Conservation (phyloP, 345 rosid species). For the Gossypium anomalum region DNA sequence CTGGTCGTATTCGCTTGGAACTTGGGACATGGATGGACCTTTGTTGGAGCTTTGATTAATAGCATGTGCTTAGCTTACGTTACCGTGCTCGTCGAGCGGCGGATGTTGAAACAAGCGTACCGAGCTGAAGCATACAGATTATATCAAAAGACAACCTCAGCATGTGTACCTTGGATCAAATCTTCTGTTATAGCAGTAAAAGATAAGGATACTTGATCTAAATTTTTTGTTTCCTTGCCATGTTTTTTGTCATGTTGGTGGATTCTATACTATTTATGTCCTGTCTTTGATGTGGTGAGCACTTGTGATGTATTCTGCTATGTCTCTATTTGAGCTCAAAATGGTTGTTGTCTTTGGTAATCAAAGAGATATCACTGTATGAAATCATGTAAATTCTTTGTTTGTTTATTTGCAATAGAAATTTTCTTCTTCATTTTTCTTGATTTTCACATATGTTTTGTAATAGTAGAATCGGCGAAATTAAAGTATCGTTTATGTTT, state of each 20-base stretch:
- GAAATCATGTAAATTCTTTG: conserved; percentile 8
- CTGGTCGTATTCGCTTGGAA: conserved; percentile 77
- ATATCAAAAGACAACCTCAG: conserved; percentile 90
- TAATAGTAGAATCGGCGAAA: background rate
- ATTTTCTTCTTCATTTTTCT: background rate
- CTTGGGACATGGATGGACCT: conserved; percentile 74
- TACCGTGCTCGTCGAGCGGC: conserved; percentile 68
- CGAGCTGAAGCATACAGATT: conserved; percentile 79
- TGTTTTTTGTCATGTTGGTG: conserved; percentile 1
- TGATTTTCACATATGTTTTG: background rate
- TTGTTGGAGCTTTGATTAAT: conserved; percentile 66
- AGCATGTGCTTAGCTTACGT: conserved; percentile 79
- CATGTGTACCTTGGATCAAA: conserved; percentile 92
- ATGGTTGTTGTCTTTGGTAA: background rate
- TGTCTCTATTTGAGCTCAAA: background rate
- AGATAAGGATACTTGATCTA: conserved; percentile 49
- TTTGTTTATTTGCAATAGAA: conserved; percentile 1
- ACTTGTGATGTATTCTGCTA: conserved; percentile 7
- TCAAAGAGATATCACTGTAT: background rate
- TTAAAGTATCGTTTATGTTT: no score
- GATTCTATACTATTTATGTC: background rate
- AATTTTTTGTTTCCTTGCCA: background rate
- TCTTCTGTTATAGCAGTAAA: conserved; percentile 34
- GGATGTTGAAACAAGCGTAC: conserved; percentile 70
- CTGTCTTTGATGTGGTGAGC: background rate